Conservation (phyloP, 1,284 basidiomycete genomes). For the Ganoderma lingzhi region DNA sequence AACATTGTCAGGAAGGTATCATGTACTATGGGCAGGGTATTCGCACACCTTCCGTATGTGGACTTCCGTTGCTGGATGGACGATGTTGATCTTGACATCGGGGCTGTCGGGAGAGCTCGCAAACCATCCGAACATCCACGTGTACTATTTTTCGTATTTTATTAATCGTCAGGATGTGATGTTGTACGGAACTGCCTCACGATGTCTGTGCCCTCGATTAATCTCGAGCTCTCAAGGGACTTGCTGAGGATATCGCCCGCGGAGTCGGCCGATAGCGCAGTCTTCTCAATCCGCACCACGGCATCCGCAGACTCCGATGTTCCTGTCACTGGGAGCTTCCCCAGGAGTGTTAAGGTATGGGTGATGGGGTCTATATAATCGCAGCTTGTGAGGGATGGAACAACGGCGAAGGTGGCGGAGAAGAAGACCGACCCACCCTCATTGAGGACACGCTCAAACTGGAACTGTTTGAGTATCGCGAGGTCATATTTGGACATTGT, state of each 20-base stretch:
- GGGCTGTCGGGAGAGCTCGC: slow-evolving; percentile 44
- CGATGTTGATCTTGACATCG: slow-evolving; percentile 73
- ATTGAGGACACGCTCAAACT: slow-evolving; percentile 62
- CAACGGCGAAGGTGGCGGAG: background rate
- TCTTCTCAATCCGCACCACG: slow-evolving; percentile 70
- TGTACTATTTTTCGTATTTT: slow-evolving; percentile 41
- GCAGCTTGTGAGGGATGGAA: background rate
- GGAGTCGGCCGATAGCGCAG: slow-evolving; percentile 52
- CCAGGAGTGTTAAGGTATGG: slow-evolving; percentile 55
- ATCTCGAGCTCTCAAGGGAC: slow-evolving; percentile 43
- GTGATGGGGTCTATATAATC: slow-evolving; percentile 55
- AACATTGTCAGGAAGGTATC: background rate
- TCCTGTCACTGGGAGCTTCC: slow-evolving; percentile 43
- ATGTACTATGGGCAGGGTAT: too few species aligned
- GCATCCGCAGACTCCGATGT: slow-evolving; percentile 45
- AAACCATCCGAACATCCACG: slow-evolving; percentile 56
- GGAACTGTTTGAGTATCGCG: slow-evolving; percentile 47
- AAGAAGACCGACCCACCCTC: slow-evolving; percentile 50
- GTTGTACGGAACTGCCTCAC: slow-evolving; percentile 36
- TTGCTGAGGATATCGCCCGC: slow-evolving; percentile 33
- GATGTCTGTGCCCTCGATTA: slow-evolving; percentile 57
- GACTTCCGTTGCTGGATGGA: slow-evolving; percentile 84
- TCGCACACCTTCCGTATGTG: slow-evolving; percentile 78
- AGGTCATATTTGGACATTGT: slow-evolving; percentile 22
- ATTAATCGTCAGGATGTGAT: too few species aligned